A percentile compares a stretch with the other conserved stretches of the same genome.
These are phyloP conservation scores for Abelmoschus esculentus DNA, from an alignment of 345 rosid genomes.

Conservation along the genomic window DNA sequence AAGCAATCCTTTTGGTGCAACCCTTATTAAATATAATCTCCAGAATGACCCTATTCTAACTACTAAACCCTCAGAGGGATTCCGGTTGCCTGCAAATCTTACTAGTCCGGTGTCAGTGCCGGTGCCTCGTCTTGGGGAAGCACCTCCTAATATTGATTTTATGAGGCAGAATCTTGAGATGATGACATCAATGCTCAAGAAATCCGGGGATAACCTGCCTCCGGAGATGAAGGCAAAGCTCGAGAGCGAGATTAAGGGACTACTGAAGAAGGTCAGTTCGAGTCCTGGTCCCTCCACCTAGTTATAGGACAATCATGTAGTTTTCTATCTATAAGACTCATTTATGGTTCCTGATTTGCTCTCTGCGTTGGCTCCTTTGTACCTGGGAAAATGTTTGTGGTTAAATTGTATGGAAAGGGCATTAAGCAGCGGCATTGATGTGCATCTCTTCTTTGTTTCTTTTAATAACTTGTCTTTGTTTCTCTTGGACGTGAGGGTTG, in stretches of 20 bases:
- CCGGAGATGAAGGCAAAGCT: slow-evolving; percentile 66
- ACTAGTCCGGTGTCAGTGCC: slow-evolving; percentile 23
- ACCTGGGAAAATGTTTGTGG: too few relatives aligned
- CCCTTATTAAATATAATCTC: slow-evolving; percentile 36
- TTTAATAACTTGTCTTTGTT: not conserved
- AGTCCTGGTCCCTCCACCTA: slow-evolving; percentile 47
- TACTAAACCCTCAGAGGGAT: slow-evolving; percentile 10
- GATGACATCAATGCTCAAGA: slow-evolving; percentile 83
- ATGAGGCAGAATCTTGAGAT: slow-evolving; percentile 78
- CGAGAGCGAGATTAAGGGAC: slow-evolving; percentile 66
- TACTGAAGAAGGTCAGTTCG: slow-evolving; percentile 64
- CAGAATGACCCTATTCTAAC: slow-evolving; percentile 21
- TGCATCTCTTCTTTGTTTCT: slow-evolving; percentile 1
- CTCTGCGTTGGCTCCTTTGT: too few relatives aligned
- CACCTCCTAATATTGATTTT: slow-evolving; percentile 49
- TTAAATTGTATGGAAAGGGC: too few relatives aligned
- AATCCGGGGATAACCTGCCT: slow-evolving; percentile 70
- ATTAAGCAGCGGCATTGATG: not conserved
- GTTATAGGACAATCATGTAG: not conserved
- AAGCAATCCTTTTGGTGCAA: slow-evolving; percentile 48
- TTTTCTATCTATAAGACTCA: not conserved
- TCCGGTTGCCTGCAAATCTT: slow-evolving; percentile 20
- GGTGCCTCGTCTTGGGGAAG: slow-evolving; percentile 21
- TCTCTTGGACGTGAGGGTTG: not conserved
- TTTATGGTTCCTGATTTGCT: not conserved